Conservation (phyloP, 768 basidiomycete species). For the Leccinum aurantiacum region DNA sequence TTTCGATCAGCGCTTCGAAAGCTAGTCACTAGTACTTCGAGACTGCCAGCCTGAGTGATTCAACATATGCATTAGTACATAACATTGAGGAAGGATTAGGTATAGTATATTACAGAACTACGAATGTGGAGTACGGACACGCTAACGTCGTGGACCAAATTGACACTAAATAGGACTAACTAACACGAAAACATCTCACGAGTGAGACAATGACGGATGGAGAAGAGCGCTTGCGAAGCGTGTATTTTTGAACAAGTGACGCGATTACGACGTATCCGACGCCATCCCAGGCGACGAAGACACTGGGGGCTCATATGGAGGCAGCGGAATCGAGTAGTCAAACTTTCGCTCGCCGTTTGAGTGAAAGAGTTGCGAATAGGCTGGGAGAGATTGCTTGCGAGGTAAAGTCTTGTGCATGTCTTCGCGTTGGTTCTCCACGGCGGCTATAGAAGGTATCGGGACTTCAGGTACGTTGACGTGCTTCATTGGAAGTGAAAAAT, state of each 20-base stretch:
- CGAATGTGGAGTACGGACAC: constrained; percentile 5
- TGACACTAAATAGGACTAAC: constrained; percentile 3
- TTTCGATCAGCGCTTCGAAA: background rate
- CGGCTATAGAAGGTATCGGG: background rate
- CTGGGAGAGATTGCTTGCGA: constrained; percentile 48
- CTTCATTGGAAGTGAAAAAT: constrained; percentile 48
- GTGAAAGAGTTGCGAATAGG: constrained; percentile 79
- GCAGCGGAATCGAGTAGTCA: constrained; percentile 62
- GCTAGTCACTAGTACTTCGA: too few relatives aligned
- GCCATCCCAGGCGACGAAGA: background rate
- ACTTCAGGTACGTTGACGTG: constrained; percentile 46
- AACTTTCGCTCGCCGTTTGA: constrained; percentile 70
- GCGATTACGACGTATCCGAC: constrained; percentile 1
- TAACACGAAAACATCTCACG: background rate
- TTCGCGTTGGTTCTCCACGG: constrained; percentile 3
- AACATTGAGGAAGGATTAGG: constrained; percentile 1
- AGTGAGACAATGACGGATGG: constrained; percentile 1
- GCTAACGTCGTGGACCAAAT: constrained; percentile 10
- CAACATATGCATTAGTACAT: background rate
- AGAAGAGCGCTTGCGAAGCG: background rate
- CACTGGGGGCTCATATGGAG: constrained; percentile 53
- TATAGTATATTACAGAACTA: background rate
- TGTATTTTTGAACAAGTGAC: background rate
- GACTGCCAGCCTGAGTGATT: background rate
- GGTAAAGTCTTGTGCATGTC: constrained; percentile 17